phyloP scores from a whole-genome alignment of 2,329 filamentous ascomycete genomes.

The Dothistroma pini region DNA sequence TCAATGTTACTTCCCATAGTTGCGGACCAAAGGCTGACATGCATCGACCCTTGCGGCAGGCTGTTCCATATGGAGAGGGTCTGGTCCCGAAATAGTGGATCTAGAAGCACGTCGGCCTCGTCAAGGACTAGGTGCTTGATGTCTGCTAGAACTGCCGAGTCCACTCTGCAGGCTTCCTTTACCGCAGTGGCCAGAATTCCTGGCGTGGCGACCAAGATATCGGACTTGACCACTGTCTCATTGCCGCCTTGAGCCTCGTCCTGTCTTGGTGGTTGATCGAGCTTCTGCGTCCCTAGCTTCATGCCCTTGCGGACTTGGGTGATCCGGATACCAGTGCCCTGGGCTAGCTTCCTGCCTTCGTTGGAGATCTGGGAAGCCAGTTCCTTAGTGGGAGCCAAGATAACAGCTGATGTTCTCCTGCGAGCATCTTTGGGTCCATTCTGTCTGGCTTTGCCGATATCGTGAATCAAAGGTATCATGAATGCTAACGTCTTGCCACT shows the following conservation, averaged over 20 bases:
- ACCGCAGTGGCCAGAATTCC: constrained; percentile 74
- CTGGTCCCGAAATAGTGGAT: constrained; percentile 85
- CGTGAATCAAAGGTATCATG: constrained; percentile 79
- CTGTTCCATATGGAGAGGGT: constrained; percentile 80
- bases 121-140: constrained; percentile 78
- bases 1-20: constrained; percentile 96
- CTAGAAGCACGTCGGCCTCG: constrained; percentile 91
- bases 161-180: constrained; percentile 42
- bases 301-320: constrained; percentile 84
- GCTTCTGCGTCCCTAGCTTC: constrained; percentile 50
- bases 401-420: constrained; percentile 37
- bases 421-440: constrained; percentile 7
- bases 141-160: constrained; percentile 40
- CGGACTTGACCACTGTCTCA: constrained; percentile 61
- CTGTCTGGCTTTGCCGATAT: constrained; percentile 48
- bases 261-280: constrained; percentile 39
- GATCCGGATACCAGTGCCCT: constrained; percentile 73
- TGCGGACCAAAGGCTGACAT: constrained; percentile 86
- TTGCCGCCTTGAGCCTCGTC: constrained; percentile 33
- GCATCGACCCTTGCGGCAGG: constrained; percentile 66
- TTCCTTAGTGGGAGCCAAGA: constrained; percentile 51
- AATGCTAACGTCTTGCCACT: constrained; percentile 97
- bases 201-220: constrained; percentile 78
- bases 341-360: constrained; percentile 77
- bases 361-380: constrained; percentile 50